Percentiles rank a stretch among this genome's conserved stretches.
phyloP scores from a whole-genome alignment of 2,329 filamentous ascomycete genomes.

The Alternaria dauci region DNA sequence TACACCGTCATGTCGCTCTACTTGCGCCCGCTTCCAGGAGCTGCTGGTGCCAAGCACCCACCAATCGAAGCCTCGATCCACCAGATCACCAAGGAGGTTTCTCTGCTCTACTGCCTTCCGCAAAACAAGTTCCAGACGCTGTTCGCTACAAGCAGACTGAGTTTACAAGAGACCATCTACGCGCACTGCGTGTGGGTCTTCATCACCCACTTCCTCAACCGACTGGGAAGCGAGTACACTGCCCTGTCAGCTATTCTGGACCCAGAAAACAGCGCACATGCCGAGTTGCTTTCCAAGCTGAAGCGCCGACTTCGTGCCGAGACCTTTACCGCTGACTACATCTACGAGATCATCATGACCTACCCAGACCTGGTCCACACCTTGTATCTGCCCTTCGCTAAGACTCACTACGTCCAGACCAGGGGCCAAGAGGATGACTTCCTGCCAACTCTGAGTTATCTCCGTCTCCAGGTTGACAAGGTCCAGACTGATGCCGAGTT shows the following conservation, averaged over 20 bases:
- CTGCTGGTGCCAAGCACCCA: slow-evolving; percentile 65
- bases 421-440: slow-evolving; percentile 71
- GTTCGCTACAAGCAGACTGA: slow-evolving; percentile 85
- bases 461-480: slow-evolving; percentile 72
- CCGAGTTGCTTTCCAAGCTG: slow-evolving; percentile 87
- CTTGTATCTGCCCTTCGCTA: slow-evolving; percentile 91
- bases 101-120: slow-evolving; percentile 94
- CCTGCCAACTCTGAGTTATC: slow-evolving; percentile 73
- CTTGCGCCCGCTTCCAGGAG: slow-evolving; percentile 71
- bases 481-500: slow-evolving; percentile 54
- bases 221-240: slow-evolving; percentile 88
- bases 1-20: slow-evolving; percentile 98
- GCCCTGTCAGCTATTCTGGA: slow-evolving; percentile 85
- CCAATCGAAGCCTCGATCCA: slow-evolving; percentile 94
- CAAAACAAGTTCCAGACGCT: slow-evolving; percentile 94
- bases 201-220: slow-evolving; percentile 96
- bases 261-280: slow-evolving; percentile 80
- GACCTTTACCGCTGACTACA: slow-evolving; percentile 98
- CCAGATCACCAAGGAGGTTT: slow-evolving; percentile 99
- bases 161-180: slow-evolving; percentile 95
- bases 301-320: slow-evolving; percentile 95
- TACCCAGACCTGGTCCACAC: slow-evolving; percentile 88
- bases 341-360: slow-evolving; percentile 92
- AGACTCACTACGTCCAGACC: slow-evolving; percentile 78
- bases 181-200: slow-evolving; percentile 98